Base-by-base conservation (phyloP, 768 basidiomycete species). In the Tephrocybe sp. region DNA sequence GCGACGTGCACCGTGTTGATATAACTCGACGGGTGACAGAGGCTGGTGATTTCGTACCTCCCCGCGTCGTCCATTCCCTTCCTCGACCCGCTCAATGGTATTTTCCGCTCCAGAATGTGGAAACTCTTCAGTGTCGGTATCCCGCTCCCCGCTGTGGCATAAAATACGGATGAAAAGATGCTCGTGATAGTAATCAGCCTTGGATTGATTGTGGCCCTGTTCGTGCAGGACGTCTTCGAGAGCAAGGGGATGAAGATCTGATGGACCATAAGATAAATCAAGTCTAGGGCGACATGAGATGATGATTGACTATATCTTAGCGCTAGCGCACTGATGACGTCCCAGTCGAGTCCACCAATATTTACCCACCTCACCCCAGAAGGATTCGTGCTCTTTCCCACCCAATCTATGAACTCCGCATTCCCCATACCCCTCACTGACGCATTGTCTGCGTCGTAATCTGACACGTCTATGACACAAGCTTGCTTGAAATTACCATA, bases 121-220 rank as follows among this genome's bases (percentile, higher is more conserved):
- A 34, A 39, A 30, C 30, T 47, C 16, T 53, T 51, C 3, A 20
- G 16, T 19, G 10, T 35, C 51, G 12, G 49, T 52, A 17, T 47
- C 51, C 13, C 40, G 45, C 7, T 54, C 62, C 17, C 82, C 62
- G 4, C 72, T 68, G 57, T 85, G 81, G 42, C 74, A 76, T 7
- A 87, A 68, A 39, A 84, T 62, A 9, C 80, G 78, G 20, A 87
- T 68, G 67, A 87, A 88, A 16, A 89, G 72, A 59, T 87, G 85
- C 46, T 78, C 73, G 6, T 67, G 63, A 49, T 73, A 77, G 42
- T 76, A 77, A 45, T 76, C 73, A 22, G 69, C 74, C 53, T 78
- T 77, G 26, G 72, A 75, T 23, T 74, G 67, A 32, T 73, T 74
- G 36, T 82, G 73, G 4, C 73, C 72, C 16, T 76, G 77, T 46